Evolutionary conservation across 2,329 filamentous ascomycete species (phyloP), one percentile per base, ranked within the genome.

Genomic region (Botrytis galanthina): DNA sequence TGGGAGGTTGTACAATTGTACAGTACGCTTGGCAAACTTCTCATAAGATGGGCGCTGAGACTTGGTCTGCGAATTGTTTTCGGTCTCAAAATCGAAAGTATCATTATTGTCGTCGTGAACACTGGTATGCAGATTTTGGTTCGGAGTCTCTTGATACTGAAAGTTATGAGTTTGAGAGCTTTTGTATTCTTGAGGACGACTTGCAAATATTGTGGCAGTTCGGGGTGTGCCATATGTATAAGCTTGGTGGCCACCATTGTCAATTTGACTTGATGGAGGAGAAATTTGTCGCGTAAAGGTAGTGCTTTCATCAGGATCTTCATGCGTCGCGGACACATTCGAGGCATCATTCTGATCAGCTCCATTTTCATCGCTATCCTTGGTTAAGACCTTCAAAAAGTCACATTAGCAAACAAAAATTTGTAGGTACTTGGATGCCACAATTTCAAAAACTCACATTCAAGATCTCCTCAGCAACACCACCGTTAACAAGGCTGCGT

Each of bases 1-100:
- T 1, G 90, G 84, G 1, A 96, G 84, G 73, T 91, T 90, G 51
- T 82, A 83, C 68, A 95, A 83, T 35, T 88, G 83, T 35, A 97
- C 76, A 0, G 91, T 92, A 67, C 92, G 86, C 76, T 84, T 82
- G 37, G 79, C 75, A 73, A 78, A 77, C 29, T 80, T 81, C 9
- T 77, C 76, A 70, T 75, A 78, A 71, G 77, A 75, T 63, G 72
- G 76, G 29, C 78, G 77, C 44, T 72, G 71, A 37, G n/a, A 35
- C 61, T 67, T 77, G 18, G 74, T 16, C 29, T 76, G 75, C 29
- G 72, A 74, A 32, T 79, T 76, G 66, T 77, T 75, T 29, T 75
- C 76, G 71, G 71, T 78, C 32, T 60, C 76, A 44, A 67, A 76
- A 72, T 80, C 76, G 60, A 75, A 76, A 46, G 74, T 76, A 3